Base-by-base conservation (phyloP, 2,329 filamentous ascomycete genomes). In the Diaporthe sp. region DNA sequence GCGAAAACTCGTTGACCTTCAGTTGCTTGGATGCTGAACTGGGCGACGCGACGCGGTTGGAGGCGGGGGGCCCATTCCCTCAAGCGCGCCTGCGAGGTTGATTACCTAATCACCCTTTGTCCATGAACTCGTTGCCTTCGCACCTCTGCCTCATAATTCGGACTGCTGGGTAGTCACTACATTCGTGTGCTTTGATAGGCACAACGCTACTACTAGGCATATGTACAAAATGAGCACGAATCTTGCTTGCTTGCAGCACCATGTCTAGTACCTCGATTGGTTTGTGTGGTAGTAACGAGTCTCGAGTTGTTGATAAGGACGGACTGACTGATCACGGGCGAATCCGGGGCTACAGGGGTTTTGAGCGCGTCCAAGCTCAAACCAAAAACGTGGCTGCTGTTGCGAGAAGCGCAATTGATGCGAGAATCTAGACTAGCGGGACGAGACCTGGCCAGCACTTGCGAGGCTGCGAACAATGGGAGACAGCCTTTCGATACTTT, bases 11-110 rank as follows among this genome's bases (percentile, higher is more conserved):
- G 49, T 44, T 39, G 51, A 75, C 25, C 53, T 60, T 49, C 60
- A 25, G 47, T 39, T 60, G 42, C 72, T 49, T 74, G 72, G 37
- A 25, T 74, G 75, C 55, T 75, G 58, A 12, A 34, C 49, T 31
- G 39, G 61, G 55, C 42, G 61, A 76, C 75, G 75, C 75, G 75
- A 75, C 75, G 72, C 72, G 75, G 73, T 73, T 63, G 44, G 47
- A 28, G 71, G 65, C 22, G 65, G 49, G 65, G 65, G 44, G 20
- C 4, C 10, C 37, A 39, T 4, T 53, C 28, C 63, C 34, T 25
- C 9, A n/a, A 34, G 34, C 65, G 65, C 65, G 65, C 65, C 49
- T 55, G 15, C 17, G 4, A 42, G n/a, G 65, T 20, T 22, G 65
- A 39, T 70, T 70, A 70, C 49, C n/a, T 70, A 70, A 70, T 39